Evolutionary conservation across 805 yeast species (phyloP), one percentile per base, ranked within the genome.

Genomic region (Danielia reshetovae): DNA sequence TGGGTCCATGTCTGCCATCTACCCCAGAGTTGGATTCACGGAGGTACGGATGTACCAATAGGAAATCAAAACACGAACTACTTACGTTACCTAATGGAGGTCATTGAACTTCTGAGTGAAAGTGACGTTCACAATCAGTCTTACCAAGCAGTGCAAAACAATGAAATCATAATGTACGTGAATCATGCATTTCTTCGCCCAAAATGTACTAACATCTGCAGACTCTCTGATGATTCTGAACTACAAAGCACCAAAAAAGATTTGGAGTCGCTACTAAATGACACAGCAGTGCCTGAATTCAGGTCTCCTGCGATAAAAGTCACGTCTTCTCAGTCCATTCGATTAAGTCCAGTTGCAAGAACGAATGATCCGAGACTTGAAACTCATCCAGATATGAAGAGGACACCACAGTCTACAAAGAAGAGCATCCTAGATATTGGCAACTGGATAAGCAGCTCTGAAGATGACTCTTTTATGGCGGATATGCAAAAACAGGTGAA

Each of bases 371-470:
- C n/a, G n/a, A n/a, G n/a, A n/a, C n/a, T n/a, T n/a, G n/a, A n/a
- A n/a, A n/a, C n/a, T n/a, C n/a, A n/a, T n/a, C n/a, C n/a, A n/a
- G n/a, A n/a, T n/a, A n/a, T 12, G 23, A 14, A 17, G 11, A 10
- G 4, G 6, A 17, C 7, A 19, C n/a, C 9, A 18, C 8, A 25
- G 10, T 4, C 19, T 4, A 29, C 13, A 14, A 24, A 32, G 21
- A 34, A 12, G 19, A 38, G 32, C 29, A 22, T 46, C 9, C 35
- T 46, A 31, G 51, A 45, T 27, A 24, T 46, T 21, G 27, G 29
- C 16, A 39, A 45, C 17, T 46, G 51, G 51, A 27, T 46, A n/a
- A 38, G 42, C 34, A 45, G 49, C 24, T 46, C 51, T 4, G 51
- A 44, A 7, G 51, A 46, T n/a, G 51, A 46, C 19, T 35, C 45